Conservation (phyloP, 352 stramenopile species). For the Elongisporangium senticosum region DNA sequence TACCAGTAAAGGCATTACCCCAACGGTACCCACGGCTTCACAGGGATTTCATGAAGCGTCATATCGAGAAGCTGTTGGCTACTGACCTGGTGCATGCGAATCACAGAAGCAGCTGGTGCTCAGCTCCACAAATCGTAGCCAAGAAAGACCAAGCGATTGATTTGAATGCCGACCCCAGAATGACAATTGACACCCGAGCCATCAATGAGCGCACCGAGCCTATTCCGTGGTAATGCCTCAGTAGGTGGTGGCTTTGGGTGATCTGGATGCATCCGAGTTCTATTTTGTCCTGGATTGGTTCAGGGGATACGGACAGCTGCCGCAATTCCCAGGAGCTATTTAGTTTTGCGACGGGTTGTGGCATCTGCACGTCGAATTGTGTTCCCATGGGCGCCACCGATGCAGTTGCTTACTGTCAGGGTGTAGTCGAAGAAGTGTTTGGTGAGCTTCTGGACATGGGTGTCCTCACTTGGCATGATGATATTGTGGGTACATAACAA, state of each 20-base stretch:
- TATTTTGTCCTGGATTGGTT: conserved; percentile 22
- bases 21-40: conserved; percentile 11
- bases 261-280: conserved; percentile 8
- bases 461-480: too few relatives aligned
- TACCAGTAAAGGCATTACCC: conserved; percentile 10
- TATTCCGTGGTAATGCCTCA: conserved; percentile 21
- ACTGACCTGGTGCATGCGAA: conserved; percentile 9
- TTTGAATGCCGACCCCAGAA: conserved; percentile 6
- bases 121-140: conserved; percentile 10
- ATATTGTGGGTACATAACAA: too few relatives aligned
- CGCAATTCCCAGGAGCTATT: conserved; percentile 7
- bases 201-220: conserved; percentile 13
- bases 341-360: conserved; percentile 3
- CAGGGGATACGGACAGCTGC: conserved; percentile 5
- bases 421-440: too few relatives aligned
- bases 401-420: conserved; percentile 11
- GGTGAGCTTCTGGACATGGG: too few relatives aligned
- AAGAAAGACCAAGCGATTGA: conserved; percentile 13
- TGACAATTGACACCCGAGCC: conserved; percentile 11
- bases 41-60: conserved; percentile 6
- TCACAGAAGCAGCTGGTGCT: conserved; percentile 9
- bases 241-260: conserved; percentile 10
- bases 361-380: conserved; percentile 9
- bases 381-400: conserved; percentile 15
- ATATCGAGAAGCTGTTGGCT: conserved; percentile 8